Base-by-base conservation (phyloP, 2,329 filamentous ascomycete species). In the Phialemonium atrogriseum region DNA sequence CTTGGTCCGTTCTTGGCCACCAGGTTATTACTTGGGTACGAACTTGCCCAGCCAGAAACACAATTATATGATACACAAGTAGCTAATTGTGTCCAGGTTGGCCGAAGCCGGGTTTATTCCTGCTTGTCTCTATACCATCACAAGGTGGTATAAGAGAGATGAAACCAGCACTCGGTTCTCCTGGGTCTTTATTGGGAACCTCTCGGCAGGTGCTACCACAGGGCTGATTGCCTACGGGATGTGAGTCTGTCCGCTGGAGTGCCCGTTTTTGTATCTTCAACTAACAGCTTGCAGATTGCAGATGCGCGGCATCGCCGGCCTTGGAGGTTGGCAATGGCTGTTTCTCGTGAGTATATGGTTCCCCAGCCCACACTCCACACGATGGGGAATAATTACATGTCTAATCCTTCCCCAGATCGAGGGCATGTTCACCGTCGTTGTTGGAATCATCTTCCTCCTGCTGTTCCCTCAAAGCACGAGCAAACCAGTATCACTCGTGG, bases 141-240 rank as follows among this genome's bases (percentile, higher is more conserved):
- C 62, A 0, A 51, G 56, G 2, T 68, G 62, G 62, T 68, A 68
- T 35, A 68, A 62, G 17, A 53, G 53, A 4, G 50, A 54, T 7
- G 63, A 68, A 37, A 65, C 58, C 0, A 62, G 58, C 29, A 65
- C 62, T 42, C 48, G 64, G 2, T 62, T 67, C 32, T 55, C 60
- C 9, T 52, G 49, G 34, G 67, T 59, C 41, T 66, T 64, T 32
- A 52, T 67, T 12, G 62, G 64, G 2, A 67, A 63, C 28, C 55
- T 60, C 37, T 41, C 56, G 10, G 61, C 60, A 0, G 49, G 51
- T 14, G 62, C 59, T 1, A 54, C 50, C 7, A 53, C 54, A 0
- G 59, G 60, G 3, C 48, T 65, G 1, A 50, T 66, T 12, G 61
- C 60, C 2, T 66, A 61, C 24, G 62, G 56, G 7, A 59, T 64